Evolutionary conservation across 2,329 filamentous ascomycete species (phyloP), one percentile per base, ranked within the genome.

Genomic region (Nigrograna mackinnonii): DNA sequence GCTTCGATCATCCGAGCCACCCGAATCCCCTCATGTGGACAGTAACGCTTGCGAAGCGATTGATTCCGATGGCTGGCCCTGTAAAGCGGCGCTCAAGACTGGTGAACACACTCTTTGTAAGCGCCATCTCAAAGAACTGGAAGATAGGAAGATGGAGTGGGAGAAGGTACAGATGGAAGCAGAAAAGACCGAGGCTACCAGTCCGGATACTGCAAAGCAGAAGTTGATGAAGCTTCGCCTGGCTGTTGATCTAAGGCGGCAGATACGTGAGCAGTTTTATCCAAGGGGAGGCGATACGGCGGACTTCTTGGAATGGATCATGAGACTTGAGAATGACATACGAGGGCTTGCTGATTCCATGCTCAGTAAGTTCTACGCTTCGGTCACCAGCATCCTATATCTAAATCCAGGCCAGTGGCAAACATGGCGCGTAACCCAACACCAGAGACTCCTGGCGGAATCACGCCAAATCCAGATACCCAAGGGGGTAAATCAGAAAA

Each of bases 181-280:
- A 1, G 55, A 61, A n/a, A 47, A 35, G 11, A 37, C 55, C 3
- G 41, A 54, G 13, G 55, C 50, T 0, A 6, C 37, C 2, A 44
- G 40, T 5, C 34, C 49, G 0, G 41, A 53, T 14, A 36, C 44
- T 11, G 56, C 50, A 13, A 57, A 58, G 39, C 48, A 56, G 22
- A 61, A 58, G 33, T 42, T 58, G 3, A 19, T 58, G 7, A 58
- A 60, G 30, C 43, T 62, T 6, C 56, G 54, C 20, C 46, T 50
- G 19, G 49, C 57, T 2, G 45, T 62, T 6, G 53, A 60, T 7
- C 39, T 58, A 6, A 47, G 58, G 7, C 47, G 55, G 6, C 52
- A 55, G 4, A 46, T 63, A 2, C 43, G 47, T 2, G 54, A 59
- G 9, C 46, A 54, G 11, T 60, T 62, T 28, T 55, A 62, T 20